Percentiles rank a stretch among this genome's conserved stretches.
Evolutionary conservation across 2,329 filamentous ascomycete species (phyloP).

Genomic region (Fusarium sambucinum): DNA sequence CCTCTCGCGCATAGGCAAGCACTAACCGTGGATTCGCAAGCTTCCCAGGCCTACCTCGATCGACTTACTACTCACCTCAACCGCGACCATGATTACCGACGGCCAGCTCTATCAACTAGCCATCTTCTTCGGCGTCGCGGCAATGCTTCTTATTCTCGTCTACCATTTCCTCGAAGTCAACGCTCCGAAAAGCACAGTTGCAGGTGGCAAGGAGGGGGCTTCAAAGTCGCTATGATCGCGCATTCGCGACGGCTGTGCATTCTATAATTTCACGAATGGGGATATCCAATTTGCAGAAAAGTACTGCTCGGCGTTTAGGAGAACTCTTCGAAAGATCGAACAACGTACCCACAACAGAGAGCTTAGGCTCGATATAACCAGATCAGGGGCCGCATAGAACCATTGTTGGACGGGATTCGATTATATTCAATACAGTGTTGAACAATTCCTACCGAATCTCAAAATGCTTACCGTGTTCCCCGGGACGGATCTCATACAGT

Average conservation of each 20-base stretch:
- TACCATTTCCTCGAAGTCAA: conserved; percentile 99
- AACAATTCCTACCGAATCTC: background rate
- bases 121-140: conserved; percentile 88
- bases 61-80: conserved; percentile 9
- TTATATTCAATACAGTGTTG: conserved; percentile 11
- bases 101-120: conserved; percentile 89
- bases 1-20: conserved; percentile 5
- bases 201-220: conserved; percentile 22
- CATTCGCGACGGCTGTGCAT: conserved; percentile 18
- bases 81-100: conserved; percentile 89
- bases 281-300: conserved; percentile 27
- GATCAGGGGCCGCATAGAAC: conserved; percentile 9
- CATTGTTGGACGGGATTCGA: conserved; percentile 2
- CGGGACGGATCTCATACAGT: background rate
- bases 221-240: conserved; percentile 36
- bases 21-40: conserved; percentile 30
- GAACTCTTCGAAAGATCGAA: conserved; percentile 27
- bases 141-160: conserved; percentile 92
- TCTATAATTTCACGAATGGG: conserved; percentile 28
- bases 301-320: conserved; percentile 38
- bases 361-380: conserved; percentile 12
- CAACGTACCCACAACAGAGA: conserved; percentile 8
- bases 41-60: conserved; percentile 13
- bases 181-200: conserved; percentile 55
- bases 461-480: background rate